A percentile compares a stretch with the other conserved stretches of the same genome.
Conservation (phyloP, 176 grass and related monocot species). For the Carex parvula region DNA sequence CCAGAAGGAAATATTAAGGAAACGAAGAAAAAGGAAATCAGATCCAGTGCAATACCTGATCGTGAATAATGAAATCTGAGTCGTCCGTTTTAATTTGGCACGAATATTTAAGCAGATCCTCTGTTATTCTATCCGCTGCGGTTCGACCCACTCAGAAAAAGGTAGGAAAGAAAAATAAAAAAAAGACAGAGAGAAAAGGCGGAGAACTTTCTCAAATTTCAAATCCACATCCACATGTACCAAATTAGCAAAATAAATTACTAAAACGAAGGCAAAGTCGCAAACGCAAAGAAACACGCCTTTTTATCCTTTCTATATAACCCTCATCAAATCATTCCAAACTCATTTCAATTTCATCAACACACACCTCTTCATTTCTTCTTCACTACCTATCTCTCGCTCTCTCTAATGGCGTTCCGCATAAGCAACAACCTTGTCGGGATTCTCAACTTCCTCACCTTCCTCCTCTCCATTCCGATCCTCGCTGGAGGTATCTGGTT, state of each 20-base stretch:
- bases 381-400: background rate
- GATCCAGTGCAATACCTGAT: no score
- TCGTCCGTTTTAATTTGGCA: no score
- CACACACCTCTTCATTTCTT: background rate
- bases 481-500: conserved; percentile 82
- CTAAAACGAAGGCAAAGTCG: background rate
- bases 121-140: no score
- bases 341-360: background rate
- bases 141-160: background rate
- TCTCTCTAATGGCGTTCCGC: conserved; percentile 49
- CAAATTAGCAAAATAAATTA: background rate
- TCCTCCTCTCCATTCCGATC: conserved; percentile 79
- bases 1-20: background rate
- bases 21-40: background rate
- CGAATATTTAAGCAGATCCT: background rate
- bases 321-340: background rate
- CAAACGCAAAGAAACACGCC: background rate
- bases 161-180: background rate
- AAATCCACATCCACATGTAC: background rate
- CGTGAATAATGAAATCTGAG: no score
- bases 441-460: conserved; percentile 61
- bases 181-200: background rate
- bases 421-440: conserved; percentile 91
- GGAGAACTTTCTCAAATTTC: conserved; percentile 1
- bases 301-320: conserved; percentile 17